A percentile compares a stretch with the other conserved stretches of the same genome.
Conservation (phyloP, 805 yeast species). For the Myxozyma neotropica region DNA sequence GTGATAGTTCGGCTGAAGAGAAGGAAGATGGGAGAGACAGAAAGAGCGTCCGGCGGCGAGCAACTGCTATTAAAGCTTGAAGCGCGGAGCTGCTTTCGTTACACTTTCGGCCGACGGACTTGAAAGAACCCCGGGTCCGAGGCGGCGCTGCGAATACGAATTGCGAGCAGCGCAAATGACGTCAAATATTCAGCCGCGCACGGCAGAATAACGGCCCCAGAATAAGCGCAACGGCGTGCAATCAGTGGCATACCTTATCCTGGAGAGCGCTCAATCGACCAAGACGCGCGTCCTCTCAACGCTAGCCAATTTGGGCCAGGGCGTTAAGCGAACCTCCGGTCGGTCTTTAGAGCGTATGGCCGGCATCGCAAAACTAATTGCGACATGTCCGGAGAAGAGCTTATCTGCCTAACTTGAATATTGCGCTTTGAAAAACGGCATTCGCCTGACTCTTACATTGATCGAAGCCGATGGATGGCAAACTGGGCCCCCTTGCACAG, state of each 20-base stretch:
- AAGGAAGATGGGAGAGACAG: not conserved
- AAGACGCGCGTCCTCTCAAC: conserved; percentile 10
- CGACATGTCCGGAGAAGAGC: no score
- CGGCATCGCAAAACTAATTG: no score
- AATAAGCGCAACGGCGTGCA: not conserved
- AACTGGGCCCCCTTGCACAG: no score
- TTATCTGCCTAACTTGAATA: no score
- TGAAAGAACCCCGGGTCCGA: conserved; percentile 8
- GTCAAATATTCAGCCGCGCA: not conserved
- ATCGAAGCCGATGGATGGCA: no score
- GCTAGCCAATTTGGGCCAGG: conserved; percentile 3
- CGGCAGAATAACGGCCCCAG: not conserved
- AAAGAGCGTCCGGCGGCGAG: not conserved
- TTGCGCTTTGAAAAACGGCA: no score
- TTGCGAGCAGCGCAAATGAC: not conserved
- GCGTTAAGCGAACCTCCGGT: not conserved
- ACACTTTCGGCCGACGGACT: conserved; percentile 14
- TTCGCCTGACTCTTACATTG: no score
- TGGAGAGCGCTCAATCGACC: not conserved
- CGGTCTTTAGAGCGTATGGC: no score
- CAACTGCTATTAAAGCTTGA: not conserved
- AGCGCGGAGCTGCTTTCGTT: not conserved
- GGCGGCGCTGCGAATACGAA: not conserved
- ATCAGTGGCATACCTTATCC: not conserved
- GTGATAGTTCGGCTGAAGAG: not conserved